These are phyloP conservation scores for Nicotiana rustica DNA, from an alignment of 305 asterid species.

Conservation along the genomic window DNA sequence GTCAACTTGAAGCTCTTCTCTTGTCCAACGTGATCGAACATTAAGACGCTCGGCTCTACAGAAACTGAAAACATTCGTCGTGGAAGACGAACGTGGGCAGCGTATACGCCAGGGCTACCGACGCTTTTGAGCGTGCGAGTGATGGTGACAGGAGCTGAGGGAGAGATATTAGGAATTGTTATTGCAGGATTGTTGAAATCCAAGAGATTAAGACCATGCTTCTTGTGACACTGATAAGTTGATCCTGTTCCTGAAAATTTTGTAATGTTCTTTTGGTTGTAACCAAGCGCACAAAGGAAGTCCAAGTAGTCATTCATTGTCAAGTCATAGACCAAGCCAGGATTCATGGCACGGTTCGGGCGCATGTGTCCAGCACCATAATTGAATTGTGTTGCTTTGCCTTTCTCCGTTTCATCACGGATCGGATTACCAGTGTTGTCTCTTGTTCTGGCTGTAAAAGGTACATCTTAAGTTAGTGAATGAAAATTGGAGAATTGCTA, in stretches of 20 bases:
- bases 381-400: constrained; percentile 50
- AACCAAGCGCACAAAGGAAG: constrained; percentile 72
- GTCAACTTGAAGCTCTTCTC: constrained; percentile 61
- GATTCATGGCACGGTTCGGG: constrained; percentile 73
- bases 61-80: constrained; percentile 37
- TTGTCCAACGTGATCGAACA: constrained; percentile 58
- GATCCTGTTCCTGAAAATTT: constrained; percentile 34
- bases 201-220: constrained; percentile 32
- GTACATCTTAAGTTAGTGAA: background rate
- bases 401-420: constrained; percentile 32
- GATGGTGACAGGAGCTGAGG: constrained; percentile 43
- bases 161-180: constrained; percentile 38
- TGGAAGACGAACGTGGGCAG: constrained; percentile 48
- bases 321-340: constrained; percentile 82
- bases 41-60: constrained; percentile 49
- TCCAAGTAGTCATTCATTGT: constrained; percentile 53
- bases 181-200: constrained; percentile 79
- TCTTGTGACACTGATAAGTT: constrained; percentile 51
- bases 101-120: constrained; percentile 59
- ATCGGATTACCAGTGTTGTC: constrained; percentile 56
- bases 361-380: constrained; percentile 71
- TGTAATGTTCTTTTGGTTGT: constrained; percentile 46
- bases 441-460: constrained; percentile 53
- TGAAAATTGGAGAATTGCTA: background rate
- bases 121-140: constrained; percentile 65